Conservation (phyloP, 2,329 filamentous ascomycete species). For the Alternaria brassicae region DNA sequence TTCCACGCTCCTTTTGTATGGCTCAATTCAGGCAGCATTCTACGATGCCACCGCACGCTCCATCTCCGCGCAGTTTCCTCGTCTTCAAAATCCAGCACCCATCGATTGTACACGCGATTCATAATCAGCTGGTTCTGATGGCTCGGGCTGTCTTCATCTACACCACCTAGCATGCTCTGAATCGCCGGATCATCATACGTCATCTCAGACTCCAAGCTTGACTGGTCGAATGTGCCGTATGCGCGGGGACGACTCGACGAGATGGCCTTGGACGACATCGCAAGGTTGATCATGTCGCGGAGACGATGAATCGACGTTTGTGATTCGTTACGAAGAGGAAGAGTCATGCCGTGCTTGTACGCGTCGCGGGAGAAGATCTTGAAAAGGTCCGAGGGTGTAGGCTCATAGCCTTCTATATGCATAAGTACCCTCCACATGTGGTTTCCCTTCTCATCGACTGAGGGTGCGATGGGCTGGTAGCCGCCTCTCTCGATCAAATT, state of each 20-base stretch:
- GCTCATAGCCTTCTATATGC: conserved; percentile 47
- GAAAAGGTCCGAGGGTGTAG: conserved; percentile 37
- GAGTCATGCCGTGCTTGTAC: conserved; percentile 42
- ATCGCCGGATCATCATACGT: conserved; percentile 27
- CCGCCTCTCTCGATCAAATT: conserved; percentile 40
- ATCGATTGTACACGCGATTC: conserved; percentile 53
- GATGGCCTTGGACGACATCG: conserved; percentile 23
- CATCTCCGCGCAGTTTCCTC: conserved; percentile 62
- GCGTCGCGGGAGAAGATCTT: conserved; percentile 41
- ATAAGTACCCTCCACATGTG: conserved; percentile 43
- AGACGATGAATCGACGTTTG: conserved; percentile 32
- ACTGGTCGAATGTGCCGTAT: conserved; percentile 11
- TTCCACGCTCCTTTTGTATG: conserved; percentile 29
- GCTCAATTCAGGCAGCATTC: conserved; percentile 49
- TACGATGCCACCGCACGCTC: conserved; percentile 61
- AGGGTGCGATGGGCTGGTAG: conserved; percentile 41
- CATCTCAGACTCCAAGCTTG: neutral
- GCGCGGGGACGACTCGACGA: conserved; percentile 33
- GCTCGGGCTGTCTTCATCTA: conserved; percentile 17
- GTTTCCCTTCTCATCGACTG: conserved; percentile 19
- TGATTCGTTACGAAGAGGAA: conserved; percentile 31
- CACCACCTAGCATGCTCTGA: conserved; percentile 19
- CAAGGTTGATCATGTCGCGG: conserved; percentile 40
- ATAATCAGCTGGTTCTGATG: conserved; percentile 39
- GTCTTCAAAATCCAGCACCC: conserved; percentile 65